Percentiles rank a stretch among this genome's conserved stretches.
Conservation (phyloP, 345 rosid species). For the Populus deltoides region DNA sequence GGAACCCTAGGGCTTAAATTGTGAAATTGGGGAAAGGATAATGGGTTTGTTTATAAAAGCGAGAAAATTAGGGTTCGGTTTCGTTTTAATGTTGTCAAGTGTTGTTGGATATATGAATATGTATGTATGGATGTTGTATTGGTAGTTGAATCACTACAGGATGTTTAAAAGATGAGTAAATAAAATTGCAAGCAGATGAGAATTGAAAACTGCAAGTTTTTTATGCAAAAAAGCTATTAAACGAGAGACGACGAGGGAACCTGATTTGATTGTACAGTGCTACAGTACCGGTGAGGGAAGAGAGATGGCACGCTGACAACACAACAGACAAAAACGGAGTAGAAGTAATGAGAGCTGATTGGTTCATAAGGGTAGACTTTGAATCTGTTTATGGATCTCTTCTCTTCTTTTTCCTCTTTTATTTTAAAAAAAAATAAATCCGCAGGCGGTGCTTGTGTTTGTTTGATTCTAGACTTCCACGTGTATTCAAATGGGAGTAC, state of each 20-base stretch:
- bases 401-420: neutral
- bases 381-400: neutral
- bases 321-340: conserved; percentile 2
- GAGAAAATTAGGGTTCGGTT: conserved; percentile 20
- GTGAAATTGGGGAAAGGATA: neutral
- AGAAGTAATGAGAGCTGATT: neutral
- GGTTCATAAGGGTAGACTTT: neutral
- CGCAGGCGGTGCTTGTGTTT: too few species aligned
- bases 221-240: neutral
- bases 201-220: neutral
- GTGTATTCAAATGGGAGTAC: too few species aligned
- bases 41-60: neutral
- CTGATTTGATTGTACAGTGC: too few species aligned
- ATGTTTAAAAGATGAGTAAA: neutral
- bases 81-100: neutral
- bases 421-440: too few species aligned
- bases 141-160: neutral
- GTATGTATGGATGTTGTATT: too few species aligned
- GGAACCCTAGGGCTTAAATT: conserved; percentile 8
- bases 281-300: too few species aligned
- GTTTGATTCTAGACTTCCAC: too few species aligned
- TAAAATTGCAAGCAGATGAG: neutral
- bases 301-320: neutral
- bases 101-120: neutral
- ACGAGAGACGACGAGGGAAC: neutral